Percentiles rank a stretch among this genome's conserved stretches.
These are phyloP conservation scores for Epichloe gansuensis DNA, from an alignment of 2,329 filamentous ascomycete genomes.

Conservation along the genomic window DNA sequence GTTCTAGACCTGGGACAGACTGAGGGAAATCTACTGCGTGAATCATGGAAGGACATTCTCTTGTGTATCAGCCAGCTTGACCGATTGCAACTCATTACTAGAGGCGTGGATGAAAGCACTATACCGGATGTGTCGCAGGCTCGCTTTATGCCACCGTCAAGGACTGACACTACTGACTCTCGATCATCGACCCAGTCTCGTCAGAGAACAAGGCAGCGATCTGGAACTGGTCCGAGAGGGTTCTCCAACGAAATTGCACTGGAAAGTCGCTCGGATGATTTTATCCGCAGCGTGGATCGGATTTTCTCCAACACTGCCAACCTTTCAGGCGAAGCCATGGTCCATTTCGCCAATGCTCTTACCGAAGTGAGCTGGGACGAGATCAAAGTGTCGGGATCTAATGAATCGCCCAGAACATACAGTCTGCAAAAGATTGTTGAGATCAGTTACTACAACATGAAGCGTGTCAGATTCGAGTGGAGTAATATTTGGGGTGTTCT, in stretches of 20 bases:
- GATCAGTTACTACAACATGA: slow-evolving; percentile 99
- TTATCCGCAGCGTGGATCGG: slow-evolving; percentile 81
- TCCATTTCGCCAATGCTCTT: slow-evolving; percentile 83
- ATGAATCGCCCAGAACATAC: slow-evolving; percentile 90
- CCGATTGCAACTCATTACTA: slow-evolving; percentile 84
- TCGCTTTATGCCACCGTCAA: slow-evolving; percentile 50
- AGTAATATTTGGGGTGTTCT: slow-evolving; percentile 94
- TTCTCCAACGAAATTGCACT: slow-evolving; percentile 72
- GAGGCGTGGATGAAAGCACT: slow-evolving; percentile 83
- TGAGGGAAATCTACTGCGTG: slow-evolving; percentile 78
- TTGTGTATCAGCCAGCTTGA: slow-evolving; percentile 95
- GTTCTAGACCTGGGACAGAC: slow-evolving; percentile 84
- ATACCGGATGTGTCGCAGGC: slow-evolving; percentile 86
- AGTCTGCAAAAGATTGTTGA: slow-evolving; percentile 96
- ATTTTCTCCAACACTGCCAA: slow-evolving; percentile 97
- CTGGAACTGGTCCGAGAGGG: slow-evolving; percentile 48
- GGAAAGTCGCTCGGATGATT: slow-evolving; percentile 84
- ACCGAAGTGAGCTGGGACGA: slow-evolving; percentile 98
- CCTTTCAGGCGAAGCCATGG: slow-evolving; percentile 83
- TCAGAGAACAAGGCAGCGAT: slow-evolving; percentile 31
- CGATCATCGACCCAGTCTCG: slow-evolving; percentile 55
- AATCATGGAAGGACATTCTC: slow-evolving; percentile 90
- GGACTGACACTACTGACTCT: slow-evolving; percentile 41
- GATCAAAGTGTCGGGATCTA: slow-evolving; percentile 92
- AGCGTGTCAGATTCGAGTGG: slow-evolving; percentile 95